Conservation (phyloP, 106 monocot genomes). For the Acanthochlamys bracteata region DNA sequence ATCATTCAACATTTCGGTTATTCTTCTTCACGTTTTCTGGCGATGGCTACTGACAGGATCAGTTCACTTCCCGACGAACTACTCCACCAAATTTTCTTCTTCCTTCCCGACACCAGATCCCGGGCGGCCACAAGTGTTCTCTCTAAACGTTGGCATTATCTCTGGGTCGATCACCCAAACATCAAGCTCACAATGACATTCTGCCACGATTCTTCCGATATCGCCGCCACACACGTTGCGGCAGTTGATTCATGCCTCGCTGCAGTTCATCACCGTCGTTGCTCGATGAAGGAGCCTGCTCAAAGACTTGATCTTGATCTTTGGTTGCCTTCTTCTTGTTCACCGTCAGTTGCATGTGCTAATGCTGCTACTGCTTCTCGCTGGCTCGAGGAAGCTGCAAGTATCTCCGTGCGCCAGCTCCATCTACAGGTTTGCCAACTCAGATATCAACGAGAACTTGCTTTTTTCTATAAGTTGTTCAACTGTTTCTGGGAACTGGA, state of each 20-base stretch:
- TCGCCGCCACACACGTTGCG: neutral
- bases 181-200: neutral
- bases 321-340: neutral
- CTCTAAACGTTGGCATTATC: conserved; percentile 1
- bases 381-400: neutral
- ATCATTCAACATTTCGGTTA: neutral
- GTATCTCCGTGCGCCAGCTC: neutral
- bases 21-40: too few relatives aligned
- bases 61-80: conserved; percentile 4
- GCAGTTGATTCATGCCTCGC: neutral
- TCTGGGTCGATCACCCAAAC: conserved; percentile 3
- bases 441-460: too few relatives aligned
- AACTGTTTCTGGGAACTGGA: too few relatives aligned
- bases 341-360: neutral
- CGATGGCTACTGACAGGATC: neutral
- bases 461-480: too few relatives aligned
- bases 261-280: neutral
- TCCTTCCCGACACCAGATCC: conserved; percentile 5
- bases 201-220: neutral
- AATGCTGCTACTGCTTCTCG: neutral
- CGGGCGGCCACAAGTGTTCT: conserved; percentile 5
- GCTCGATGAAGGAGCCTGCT: neutral
- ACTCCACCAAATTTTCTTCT: conserved; percentile 12
- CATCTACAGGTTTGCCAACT: neutral
- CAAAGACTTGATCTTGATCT: neutral